Evolutionary conservation across 306 rosid genomes (phyloP), one percentile per base, ranked within the genome.

Genomic region (Cercis canadensis): DNA sequence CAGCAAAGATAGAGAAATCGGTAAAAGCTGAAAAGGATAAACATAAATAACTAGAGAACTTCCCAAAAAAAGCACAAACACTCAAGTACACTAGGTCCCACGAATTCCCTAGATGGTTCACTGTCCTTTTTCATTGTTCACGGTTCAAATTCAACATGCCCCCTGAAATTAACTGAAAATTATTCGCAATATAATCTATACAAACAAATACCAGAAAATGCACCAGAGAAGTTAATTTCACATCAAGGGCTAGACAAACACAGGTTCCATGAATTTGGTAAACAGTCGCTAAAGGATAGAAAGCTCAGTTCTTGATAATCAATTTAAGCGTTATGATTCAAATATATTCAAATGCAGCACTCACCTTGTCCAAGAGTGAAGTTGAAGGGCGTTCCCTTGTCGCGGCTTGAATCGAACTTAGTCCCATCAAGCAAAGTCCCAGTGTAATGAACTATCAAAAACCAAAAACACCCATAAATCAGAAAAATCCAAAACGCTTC

Each of bases 291-390:
- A 3, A 24, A 24, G 29, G 29, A 24, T 24, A 24, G 29, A 24
- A 24, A 24, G 29, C 29, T 24, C 29, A 24, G 29, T 24, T n/a
- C 3, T 24, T 24, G 29, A 24, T 24, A 24, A 24, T 24, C 29
- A 24, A 24, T 3, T 3, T 24, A 24, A 3, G 29, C 29, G 3
- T 24, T 24, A 24, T 24, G 2, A 24, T 1, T 1, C 29, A 1
- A 24, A 24, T 24, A 24, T 1, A 24, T 3, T 3, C 29, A 50
- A 7, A 24, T 17, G 24, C 59, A 1, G 0, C 31, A 58, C 87
- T 76, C 33, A 94, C 98, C 98, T 81, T 87, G 98, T 34, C 98
- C 98, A 19, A 94, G 98, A n/a, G 96, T 89, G 75, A 94, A 94
- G 81, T 75, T 87, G 78, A 94, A 90, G 4, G 97, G 90, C 4